phyloP scores from a whole-genome alignment of 495 filamentous ascomycete species.

The Aspergillus bridgeri region DNA sequence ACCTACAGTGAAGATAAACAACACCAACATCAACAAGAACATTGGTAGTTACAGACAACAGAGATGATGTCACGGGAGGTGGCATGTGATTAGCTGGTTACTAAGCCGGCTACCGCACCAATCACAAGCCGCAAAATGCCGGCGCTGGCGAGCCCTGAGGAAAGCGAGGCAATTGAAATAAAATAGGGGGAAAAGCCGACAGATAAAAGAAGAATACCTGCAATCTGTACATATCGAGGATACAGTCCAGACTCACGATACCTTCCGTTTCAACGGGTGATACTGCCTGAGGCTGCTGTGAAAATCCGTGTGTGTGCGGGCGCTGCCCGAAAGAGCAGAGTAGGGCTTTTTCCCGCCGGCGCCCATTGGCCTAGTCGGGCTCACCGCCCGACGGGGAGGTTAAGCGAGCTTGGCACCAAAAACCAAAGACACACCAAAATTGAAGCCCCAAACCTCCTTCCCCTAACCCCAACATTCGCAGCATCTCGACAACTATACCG shows the following conservation, averaged over 20 bases:
- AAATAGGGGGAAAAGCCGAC: not conserved
- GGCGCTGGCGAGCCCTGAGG: not conserved
- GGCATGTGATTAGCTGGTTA: not conserved
- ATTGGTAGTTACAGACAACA: too few relatives aligned
- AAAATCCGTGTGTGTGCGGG: not conserved
- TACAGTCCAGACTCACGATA: too few relatives aligned
- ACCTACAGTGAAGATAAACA: too few relatives aligned
- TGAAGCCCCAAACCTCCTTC: constrained; percentile 4
- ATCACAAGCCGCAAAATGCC: not conserved
- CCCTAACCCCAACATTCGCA: constrained; percentile 8
- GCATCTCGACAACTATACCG: constrained; percentile 7
- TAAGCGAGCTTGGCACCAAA: constrained; percentile 7
- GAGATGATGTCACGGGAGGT: not conserved
- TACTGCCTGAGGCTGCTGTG: too few relatives aligned
- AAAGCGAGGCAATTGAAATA: not conserved
- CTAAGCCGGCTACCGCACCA: not conserved
- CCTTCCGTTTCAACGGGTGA: too few relatives aligned
- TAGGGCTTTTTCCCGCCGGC: not conserved
- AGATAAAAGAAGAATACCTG: not conserved
- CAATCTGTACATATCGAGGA: too few relatives aligned
- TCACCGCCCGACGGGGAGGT: not conserved
- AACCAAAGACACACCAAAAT: constrained; percentile 6
- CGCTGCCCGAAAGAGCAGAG: not conserved
- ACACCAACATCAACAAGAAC: too few relatives aligned
- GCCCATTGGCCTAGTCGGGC: not conserved